Base-by-base conservation (phyloP, 2,329 filamentous ascomycete species). In the Xenoacremonium recifei region DNA sequence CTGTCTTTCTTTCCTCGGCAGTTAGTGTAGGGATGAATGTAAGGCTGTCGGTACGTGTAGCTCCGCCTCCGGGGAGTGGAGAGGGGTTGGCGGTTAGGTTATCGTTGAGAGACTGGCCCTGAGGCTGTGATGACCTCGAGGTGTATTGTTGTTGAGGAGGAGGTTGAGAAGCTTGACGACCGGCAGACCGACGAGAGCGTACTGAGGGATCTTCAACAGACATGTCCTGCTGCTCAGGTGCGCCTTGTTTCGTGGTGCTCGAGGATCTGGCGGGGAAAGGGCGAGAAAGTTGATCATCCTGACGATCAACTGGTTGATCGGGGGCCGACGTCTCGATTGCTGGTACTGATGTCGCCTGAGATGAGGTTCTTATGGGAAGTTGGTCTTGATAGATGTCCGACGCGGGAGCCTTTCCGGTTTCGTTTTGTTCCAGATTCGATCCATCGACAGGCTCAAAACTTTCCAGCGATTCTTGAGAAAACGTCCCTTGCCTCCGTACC, bases 11-110 rank as follows among this genome's bases (percentile, higher is more conserved):
- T 40, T 93, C 87, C 44, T 91, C 87, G 71, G 57, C 39, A 58
- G 44, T 71, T 33, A 87, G 71, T 1, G 85, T 92, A 1, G 90
- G 88, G 38, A 93, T 90, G 52, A 90, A 85, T 0, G 88, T 89
- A 12, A 95, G 70, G 36, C 76, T 82, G 63, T 93, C 89, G 1
- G 88, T 92, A 34, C 87, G 79, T 6, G 63, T 68, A 6, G 78
- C 84, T 42, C 73, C 80, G 41, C 82, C 83, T 11, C 85, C 85
- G 17, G 86, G 83, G 3, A 92, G 67, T 20, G 81, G 73, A n/a
- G 87, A 81, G 4, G 85, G 80, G 19, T 51, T 61, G 12, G 62
- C 54, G 4, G 59, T 50, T 10, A 61, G 44, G 20, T 55, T 58
- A n/a, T 64, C 60, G 27, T 44, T 59, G 16, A 61, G 33, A 3